Base-by-base conservation (phyloP, 2,329 filamentous ascomycete genomes). In the Alternaria gaisen region DNA sequence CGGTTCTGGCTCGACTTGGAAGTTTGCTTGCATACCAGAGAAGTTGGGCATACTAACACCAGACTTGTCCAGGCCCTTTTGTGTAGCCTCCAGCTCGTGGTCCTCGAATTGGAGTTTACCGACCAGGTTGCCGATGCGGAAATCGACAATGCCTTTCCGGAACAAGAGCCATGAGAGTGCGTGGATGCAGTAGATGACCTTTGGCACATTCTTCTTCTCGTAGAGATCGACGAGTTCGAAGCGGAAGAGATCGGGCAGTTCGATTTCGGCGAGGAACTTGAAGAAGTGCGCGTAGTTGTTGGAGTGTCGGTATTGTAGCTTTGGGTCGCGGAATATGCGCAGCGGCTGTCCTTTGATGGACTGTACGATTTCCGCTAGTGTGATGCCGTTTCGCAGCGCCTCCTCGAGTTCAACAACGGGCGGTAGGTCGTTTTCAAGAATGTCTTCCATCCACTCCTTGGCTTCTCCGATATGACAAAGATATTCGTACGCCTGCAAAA, bases 191-290 rank as follows among this genome's bases (percentile, higher is more conserved):
- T 99, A 97, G 64, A 99, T 99, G 76, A 98, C 96, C 79, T 98
- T 99, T 4, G 95, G 95, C 1, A 98, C 96, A 72, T 99, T 99
- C 81, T 99, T 99, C 84, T 98, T 99, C 80, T 99, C 96, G 82
- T 99, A 99, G 12, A 99, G 82, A 79, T 99, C 95, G 66, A 98
- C 97, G 46, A 98, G 85, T 78, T 99, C 95, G 78, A 99, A 99
- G 58, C 94, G 89, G 79, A 99, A 99, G 18, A 99, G 86, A 71
- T 99, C 96, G 1, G 95, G 95, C 3, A 99, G 83, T 72, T 97
- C 91, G 9, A 97, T 89, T 62, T 97, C 92, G 65, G 94, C 92
- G 1, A 99, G 85, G 67, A 97, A 97, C 59, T 91, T 89, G 81
- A 98, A 98, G 82, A 99, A 99, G 50, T 95, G 87, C 43, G 93